Evolutionary conservation across 345 rosid genomes (phyloP).

Genomic region (Moricandia arvensis): DNA sequence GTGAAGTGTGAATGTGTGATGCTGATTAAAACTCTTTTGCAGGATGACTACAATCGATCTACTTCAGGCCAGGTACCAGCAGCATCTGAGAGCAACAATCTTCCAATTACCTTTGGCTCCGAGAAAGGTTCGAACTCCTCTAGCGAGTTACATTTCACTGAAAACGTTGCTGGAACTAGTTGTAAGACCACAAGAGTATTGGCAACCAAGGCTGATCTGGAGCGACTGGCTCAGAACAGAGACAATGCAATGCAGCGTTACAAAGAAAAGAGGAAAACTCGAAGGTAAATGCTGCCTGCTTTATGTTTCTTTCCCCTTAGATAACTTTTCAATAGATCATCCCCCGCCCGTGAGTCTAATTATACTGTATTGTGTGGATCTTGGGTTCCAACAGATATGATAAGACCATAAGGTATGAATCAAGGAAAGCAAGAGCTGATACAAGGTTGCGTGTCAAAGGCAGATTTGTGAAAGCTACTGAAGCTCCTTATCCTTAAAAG

Average conservation of each 20-base stretch:
- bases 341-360: background rate
- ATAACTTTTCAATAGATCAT: background rate
- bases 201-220: slow-evolving; percentile 53
- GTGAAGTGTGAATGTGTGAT: background rate
- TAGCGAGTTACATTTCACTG: slow-evolving; percentile 42
- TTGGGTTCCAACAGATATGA: slow-evolving; percentile 57
- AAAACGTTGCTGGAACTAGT: slow-evolving; percentile 39
- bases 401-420: slow-evolving; percentile 88
- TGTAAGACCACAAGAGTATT: slow-evolving; percentile 38
- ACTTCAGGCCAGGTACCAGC: slow-evolving; percentile 46
- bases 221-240: slow-evolving; percentile 53
- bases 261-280: slow-evolving; percentile 38
- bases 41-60: slow-evolving; percentile 50
- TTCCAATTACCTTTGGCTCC: slow-evolving; percentile 41
- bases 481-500: slow-evolving; percentile 36
- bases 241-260: background rate
- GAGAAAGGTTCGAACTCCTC: slow-evolving; percentile 39
- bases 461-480: slow-evolving; percentile 82
- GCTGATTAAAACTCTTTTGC: slow-evolving; percentile 28
- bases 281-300: slow-evolving; percentile 49
- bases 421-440: slow-evolving; percentile 95
- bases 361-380: too few species aligned
- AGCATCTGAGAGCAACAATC: slow-evolving; percentile 58
- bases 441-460: slow-evolving; percentile 67
- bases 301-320: background rate